Evolutionary conservation across 2,329 filamentous ascomycete genomes (phyloP).

Genomic region (Thelonectria blattea): DNA sequence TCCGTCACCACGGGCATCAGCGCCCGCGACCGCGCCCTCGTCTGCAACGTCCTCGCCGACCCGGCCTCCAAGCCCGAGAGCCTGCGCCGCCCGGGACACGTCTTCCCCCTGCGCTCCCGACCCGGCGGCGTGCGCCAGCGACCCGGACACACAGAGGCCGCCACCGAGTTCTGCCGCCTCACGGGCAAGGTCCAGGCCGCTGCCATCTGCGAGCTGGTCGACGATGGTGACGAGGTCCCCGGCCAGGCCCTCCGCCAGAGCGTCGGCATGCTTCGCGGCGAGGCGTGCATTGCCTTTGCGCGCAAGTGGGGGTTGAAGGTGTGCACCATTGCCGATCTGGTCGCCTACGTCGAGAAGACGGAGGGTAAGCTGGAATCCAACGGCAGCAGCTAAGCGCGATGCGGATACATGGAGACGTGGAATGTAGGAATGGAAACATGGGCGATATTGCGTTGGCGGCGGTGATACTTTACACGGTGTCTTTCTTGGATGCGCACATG

Average conservation of each 20-base stretch:
- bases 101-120: slow-evolving; percentile 82
- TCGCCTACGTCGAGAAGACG: slow-evolving; percentile 76
- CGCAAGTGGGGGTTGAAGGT: slow-evolving; percentile 88
- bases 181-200: slow-evolving; percentile 78
- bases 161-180: slow-evolving; percentile 85
- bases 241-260: slow-evolving; percentile 70
- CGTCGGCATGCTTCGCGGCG: slow-evolving; percentile 89
- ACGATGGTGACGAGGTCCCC: slow-evolving; percentile 76
- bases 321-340: slow-evolving; percentile 92
- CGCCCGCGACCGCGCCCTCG: slow-evolving; percentile 84
- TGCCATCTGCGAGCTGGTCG: slow-evolving; percentile 91
- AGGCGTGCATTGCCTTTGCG: slow-evolving; percentile 88
- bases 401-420: slow-evolving; percentile 38
- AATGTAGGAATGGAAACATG: neutral
- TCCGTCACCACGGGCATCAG: slow-evolving; percentile 87
- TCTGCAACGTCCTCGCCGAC: slow-evolving; percentile 79
- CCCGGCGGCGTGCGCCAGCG: slow-evolving; percentile 82
- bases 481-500: slow-evolving; percentile 11
- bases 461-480: neutral
- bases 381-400: slow-evolving; percentile 30
- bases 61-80: slow-evolving; percentile 59
- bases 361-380: slow-evolving; percentile 65
- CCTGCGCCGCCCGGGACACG: slow-evolving; percentile 86
- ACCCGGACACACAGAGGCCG: slow-evolving; percentile 90
- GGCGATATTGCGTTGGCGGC: neutral